Conservation (phyloP, 1,284 basidiomycete species). For the Puccinia polysora region DNA sequence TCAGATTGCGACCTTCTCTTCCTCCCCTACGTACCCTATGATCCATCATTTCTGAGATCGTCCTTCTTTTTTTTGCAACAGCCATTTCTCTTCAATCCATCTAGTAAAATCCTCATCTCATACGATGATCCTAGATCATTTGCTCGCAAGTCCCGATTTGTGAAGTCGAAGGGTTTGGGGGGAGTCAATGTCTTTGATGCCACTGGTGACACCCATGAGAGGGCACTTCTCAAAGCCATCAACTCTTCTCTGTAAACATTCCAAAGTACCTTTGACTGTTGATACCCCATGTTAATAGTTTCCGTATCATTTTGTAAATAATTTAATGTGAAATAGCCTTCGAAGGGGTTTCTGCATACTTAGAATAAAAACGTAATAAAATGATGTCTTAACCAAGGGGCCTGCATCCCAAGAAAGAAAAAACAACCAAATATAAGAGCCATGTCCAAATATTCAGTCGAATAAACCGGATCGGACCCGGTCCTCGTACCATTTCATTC, state of each 20-base stretch:
- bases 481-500: too few relatives aligned
- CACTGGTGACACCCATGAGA: conserved; percentile 37
- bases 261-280: too few relatives aligned
- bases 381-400: too few relatives aligned
- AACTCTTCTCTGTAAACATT: conserved; percentile 27
- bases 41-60: neutral
- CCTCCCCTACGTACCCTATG: neutral
- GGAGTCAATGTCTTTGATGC: conserved; percentile 43
- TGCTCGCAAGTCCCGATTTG: conserved; percentile 29
- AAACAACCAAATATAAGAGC: too few relatives aligned
- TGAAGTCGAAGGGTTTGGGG: conserved; percentile 12
- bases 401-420: too few relatives aligned
- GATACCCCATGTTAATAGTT: too few relatives aligned
- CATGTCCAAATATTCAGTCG: too few relatives aligned
- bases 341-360: too few relatives aligned
- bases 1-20: neutral
- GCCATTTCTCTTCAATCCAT: conserved; percentile 40
- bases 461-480: too few relatives aligned
- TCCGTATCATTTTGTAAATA: too few relatives aligned
- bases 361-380: too few relatives aligned
- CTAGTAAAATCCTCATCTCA: conserved; percentile 28
- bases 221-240: conserved; percentile 31
- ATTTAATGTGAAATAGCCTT: too few relatives aligned
- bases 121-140: conserved; percentile 37
- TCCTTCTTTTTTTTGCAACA: conserved; percentile 7